A percentile compares a stretch with the other conserved stretches of the same genome.
phyloP scores from a whole-genome alignment of 495 filamentous ascomycete genomes.

The Tuber borchii region DNA sequence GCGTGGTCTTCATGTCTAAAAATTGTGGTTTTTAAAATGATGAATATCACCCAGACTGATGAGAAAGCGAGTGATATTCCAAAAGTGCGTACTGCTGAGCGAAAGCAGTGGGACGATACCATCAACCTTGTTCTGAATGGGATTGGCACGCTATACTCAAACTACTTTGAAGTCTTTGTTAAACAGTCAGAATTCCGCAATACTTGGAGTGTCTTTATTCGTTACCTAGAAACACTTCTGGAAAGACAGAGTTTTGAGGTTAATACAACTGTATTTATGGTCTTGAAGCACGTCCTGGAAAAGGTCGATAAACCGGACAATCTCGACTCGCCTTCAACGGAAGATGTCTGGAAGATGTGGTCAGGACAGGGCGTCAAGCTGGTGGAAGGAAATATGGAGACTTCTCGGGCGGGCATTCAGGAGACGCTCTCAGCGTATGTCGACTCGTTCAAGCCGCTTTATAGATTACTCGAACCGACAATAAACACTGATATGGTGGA shows the following conservation, averaged over 20 bases:
- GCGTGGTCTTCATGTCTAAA: conserved; percentile 81
- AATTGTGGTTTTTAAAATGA: conserved; percentile 68
- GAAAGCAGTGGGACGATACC: conserved; percentile 41
- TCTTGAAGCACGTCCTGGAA: conserved; percentile 60
- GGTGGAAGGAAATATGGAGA: conserved; percentile 34
- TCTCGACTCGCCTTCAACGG: conserved; percentile 54
- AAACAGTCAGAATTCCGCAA: conserved; percentile 40
- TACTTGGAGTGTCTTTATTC: conserved; percentile 65
- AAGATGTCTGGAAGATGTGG: conserved; percentile 69
- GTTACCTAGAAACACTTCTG: conserved; percentile 57
- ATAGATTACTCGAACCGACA: conserved; percentile 64
- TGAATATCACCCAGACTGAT: conserved; percentile 48
- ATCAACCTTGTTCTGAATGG: conserved; percentile 42
- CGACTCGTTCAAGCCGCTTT: conserved; percentile 66
- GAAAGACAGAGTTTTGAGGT: conserved; percentile 59
- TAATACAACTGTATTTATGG: conserved; percentile 64
- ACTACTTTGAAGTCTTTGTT: conserved; percentile 42
- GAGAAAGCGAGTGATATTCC: conserved; percentile 5
- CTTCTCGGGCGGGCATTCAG: conserved; percentile 37
- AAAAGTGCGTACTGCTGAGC: conserved; percentile 31
- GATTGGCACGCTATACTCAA: conserved; percentile 42
- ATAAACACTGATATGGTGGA: conserved; percentile 56
- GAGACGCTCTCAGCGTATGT: conserved; percentile 63
- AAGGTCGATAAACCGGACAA: conserved; percentile 47
- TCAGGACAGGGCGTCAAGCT: conserved; percentile 39